Evolutionary conservation across 2,329 filamentous ascomycete genomes (phyloP), one percentile per base, ranked within the genome.

Genomic region (Penicillium sp.): DNA sequence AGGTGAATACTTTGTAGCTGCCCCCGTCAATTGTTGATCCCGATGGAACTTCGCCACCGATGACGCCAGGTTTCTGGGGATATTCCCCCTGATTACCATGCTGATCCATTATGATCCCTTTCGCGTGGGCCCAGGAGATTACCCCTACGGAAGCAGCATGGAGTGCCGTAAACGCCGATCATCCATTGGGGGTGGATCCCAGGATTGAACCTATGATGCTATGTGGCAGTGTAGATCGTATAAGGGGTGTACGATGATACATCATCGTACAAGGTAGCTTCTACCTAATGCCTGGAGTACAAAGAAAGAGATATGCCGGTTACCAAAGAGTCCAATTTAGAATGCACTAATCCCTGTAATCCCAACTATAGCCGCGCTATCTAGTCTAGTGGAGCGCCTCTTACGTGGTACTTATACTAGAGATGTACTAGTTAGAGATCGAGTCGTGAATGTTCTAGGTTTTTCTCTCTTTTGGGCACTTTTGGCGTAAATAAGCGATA

Each of bases 91-190:
- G 52, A 47, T 51, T 45, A 37, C 41, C 45, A 35, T 37, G 45
- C 19, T 28, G 45, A 50, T 57, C 47, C 53, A 55, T 55, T 57
- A 21, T 32, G 53, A 60, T 60, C 55, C 38, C 50, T 4, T 43
- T 43, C 15, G 32, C 52, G 52, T 52, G 50, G 52, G 31, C 38
- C 45, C 21, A 10, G 28, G 33, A 49, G 35, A 39, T 52, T 49
- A 33, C 43, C 53, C 44, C 34, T 46, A 32, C 40, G 40, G 26
- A 40, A 40, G 44, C 19, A 31, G 13, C 34, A 44, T 38, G 52
- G 45, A 53, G 50, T 29, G 41, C 37, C 39, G 26, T 34, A 49
- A 42, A n/a, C 19, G 55, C 49, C 53, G 55, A 57, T 57, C 55
- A 34, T 37, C 19, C 15, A 34, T 37, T 43, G 35, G 41, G 22